Percentiles rank a stretch among this genome's conserved stretches.
These are phyloP conservation scores for Passiflora organensis DNA, from an alignment of 345 rosid species.

Conservation along the genomic window DNA sequence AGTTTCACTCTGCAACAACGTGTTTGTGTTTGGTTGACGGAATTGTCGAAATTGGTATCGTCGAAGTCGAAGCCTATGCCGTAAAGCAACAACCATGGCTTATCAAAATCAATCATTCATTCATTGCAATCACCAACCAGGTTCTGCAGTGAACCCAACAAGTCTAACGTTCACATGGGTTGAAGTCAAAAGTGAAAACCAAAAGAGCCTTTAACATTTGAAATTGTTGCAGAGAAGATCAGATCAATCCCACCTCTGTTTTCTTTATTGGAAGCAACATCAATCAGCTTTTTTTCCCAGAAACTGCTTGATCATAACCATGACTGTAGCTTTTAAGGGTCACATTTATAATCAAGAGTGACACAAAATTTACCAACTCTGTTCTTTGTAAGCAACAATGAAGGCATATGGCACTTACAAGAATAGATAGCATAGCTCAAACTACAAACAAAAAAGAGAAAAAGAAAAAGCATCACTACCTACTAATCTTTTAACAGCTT, in stretches of 20 bases:
- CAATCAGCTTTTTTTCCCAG: too few species aligned
- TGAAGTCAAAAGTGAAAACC: too few species aligned
- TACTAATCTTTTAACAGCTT: conserved; percentile 10
- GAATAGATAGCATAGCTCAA: too few species aligned
- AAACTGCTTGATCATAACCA: neutral
- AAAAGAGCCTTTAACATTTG: too few species aligned
- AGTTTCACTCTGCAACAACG: too few species aligned
- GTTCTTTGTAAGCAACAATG: neutral
- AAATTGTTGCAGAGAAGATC: too few species aligned
- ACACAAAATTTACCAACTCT: conserved; percentile 17
- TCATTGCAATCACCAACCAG: neutral
- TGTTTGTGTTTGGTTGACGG: too few species aligned
- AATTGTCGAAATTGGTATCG: too few species aligned
- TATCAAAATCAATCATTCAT: neutral
- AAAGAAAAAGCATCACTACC: conserved; percentile 4
- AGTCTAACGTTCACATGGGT: neutral
- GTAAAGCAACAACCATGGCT: neutral
- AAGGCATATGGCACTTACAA: conserved; percentile 9
- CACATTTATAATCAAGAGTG: neutral
- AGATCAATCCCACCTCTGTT: too few species aligned
- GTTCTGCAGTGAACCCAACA: neutral
- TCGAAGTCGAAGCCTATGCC: too few species aligned
- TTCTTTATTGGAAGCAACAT: too few species aligned
- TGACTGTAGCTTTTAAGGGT: too few species aligned
- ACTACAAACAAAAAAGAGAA: neutral